These are phyloP conservation scores for Mallotus nudiflorus DNA, from an alignment of 345 rosid genomes.

Conservation along the genomic window DNA sequence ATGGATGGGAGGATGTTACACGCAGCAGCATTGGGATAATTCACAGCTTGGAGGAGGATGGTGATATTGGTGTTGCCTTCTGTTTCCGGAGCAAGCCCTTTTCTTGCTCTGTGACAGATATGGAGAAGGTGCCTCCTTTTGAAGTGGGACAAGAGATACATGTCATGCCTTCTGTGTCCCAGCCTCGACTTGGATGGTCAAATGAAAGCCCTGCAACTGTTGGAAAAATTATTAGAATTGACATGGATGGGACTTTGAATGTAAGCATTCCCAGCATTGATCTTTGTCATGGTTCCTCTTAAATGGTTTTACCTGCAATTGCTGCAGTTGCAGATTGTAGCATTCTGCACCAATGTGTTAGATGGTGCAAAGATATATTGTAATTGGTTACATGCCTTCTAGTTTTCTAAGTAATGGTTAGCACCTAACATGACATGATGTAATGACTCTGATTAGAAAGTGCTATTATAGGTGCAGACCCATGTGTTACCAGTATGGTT, in stretches of 20 bases:
- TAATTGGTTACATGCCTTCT: background rate
- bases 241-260: conserved; percentile 96
- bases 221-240: conserved; percentile 80
- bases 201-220: conserved; percentile 91
- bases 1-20: conserved; percentile 92
- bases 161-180: conserved; percentile 67
- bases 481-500: background rate
- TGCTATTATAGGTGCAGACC: background rate
- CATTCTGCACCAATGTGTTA: background rate
- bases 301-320: conserved; percentile 1
- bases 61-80: conserved; percentile 92
- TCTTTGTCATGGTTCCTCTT: background rate
- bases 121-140: conserved; percentile 88
- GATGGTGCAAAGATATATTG: background rate
- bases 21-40: conserved; percentile 79
- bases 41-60: conserved; percentile 95
- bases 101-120: conserved; percentile 84
- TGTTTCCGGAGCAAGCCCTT: conserved; percentile 92
- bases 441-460: background rate
- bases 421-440: background rate
- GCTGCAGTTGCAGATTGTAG: background rate
- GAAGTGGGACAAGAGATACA: conserved; percentile 89
- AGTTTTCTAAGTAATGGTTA: background rate
- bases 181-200: conserved; percentile 98
- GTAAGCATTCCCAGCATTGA: conserved; percentile 45